phyloP scores from a whole-genome alignment of 768 basidiomycete species.

The Xerocomus brunneocitrinus region DNA sequence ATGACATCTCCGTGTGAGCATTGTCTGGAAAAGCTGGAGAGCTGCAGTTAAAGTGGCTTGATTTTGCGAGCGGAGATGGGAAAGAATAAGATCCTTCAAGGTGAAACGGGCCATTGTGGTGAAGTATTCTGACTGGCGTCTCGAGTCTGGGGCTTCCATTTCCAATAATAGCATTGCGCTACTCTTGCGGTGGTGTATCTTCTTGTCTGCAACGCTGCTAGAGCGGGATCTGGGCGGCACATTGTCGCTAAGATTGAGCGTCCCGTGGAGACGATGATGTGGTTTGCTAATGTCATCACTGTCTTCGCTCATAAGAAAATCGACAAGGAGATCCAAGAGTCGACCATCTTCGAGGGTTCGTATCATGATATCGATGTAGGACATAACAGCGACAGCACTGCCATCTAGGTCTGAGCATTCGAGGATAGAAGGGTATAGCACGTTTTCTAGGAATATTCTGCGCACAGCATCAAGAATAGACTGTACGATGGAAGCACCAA shows the following conservation, averaged over 20 bases:
- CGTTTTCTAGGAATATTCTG: slow-evolving; percentile 85
- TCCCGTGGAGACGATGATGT: slow-evolving; percentile 37
- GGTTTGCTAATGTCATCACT: slow-evolving; percentile 59
- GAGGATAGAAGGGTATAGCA: slow-evolving; percentile 87
- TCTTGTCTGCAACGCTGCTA: slow-evolving; percentile 35
- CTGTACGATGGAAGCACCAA: slow-evolving; percentile 78
- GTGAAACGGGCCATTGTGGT: slow-evolving; percentile 87
- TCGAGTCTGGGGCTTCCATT: slow-evolving; percentile 72
- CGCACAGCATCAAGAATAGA: slow-evolving; percentile 81
- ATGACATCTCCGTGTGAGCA: slow-evolving; percentile 66
- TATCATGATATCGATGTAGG: slow-evolving; percentile 88
- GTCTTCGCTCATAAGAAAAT: slow-evolving; percentile 82
- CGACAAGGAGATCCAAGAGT: slow-evolving; percentile 65
- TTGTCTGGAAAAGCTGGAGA: slow-evolving; percentile 72
- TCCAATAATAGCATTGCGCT: slow-evolving; percentile 90
- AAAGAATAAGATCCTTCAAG: slow-evolving; percentile 79
- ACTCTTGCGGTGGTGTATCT: slow-evolving; percentile 65
- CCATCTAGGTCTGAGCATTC: slow-evolving; percentile 92
- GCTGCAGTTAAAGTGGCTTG: slow-evolving; percentile 69
- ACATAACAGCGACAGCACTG: slow-evolving; percentile 94
- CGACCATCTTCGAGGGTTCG: slow-evolving; percentile 65
- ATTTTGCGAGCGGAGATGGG: slow-evolving; percentile 68
- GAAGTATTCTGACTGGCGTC: slow-evolving; percentile 74
- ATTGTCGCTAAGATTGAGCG: slow-evolving; percentile 38
- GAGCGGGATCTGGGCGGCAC: slow-evolving; percentile 34